Evolutionary conservation across 768 basidiomycete genomes (phyloP).

Genomic region (Auricularia cornea): DNA sequence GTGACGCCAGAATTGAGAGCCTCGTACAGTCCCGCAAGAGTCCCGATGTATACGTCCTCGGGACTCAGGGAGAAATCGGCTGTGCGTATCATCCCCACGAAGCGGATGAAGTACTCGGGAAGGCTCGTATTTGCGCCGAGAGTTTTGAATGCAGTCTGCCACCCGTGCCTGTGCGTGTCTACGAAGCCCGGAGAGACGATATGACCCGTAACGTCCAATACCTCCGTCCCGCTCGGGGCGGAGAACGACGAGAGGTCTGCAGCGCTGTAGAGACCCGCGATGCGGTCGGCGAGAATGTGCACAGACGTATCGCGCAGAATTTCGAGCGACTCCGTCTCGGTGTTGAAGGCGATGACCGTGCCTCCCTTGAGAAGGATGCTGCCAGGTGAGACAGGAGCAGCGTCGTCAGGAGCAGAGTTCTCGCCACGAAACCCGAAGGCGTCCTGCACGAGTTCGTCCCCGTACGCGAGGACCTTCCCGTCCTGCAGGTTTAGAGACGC

Average conservation of each 20-base stretch:
- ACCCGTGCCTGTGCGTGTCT: slow-evolving; percentile 19
- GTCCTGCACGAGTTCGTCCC: no score
- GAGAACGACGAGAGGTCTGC: not conserved
- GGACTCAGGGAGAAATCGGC: slow-evolving; percentile 11
- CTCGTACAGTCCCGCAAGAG: slow-evolving; percentile 23
- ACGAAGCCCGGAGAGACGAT: slow-evolving; percentile 25
- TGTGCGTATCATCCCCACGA: not conserved
- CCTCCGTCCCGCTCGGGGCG: not conserved
- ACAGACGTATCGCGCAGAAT: not conserved
- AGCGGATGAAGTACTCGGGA: not conserved
- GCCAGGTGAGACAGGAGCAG: not conserved
- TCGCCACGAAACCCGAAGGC: no score
- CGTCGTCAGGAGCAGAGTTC: no score
- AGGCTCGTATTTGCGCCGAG: not conserved
- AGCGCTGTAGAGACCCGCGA: not conserved
- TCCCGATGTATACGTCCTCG: slow-evolving; percentile 21
- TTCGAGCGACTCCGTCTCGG: not conserved
- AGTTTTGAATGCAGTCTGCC: not conserved
- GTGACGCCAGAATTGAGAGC: slow-evolving; percentile 24
- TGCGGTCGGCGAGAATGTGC: not conserved
- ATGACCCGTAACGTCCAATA: slow-evolving; percentile 21
- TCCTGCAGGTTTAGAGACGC: no score
- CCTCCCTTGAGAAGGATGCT: not conserved
- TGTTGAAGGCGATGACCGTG: not conserved
- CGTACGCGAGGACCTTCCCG: no score